Percentiles rank a stretch among this genome's conserved stretches.
Conservation (phyloP, 139 green algal genomes). For the Chlamydomonas sp. region DNA sequence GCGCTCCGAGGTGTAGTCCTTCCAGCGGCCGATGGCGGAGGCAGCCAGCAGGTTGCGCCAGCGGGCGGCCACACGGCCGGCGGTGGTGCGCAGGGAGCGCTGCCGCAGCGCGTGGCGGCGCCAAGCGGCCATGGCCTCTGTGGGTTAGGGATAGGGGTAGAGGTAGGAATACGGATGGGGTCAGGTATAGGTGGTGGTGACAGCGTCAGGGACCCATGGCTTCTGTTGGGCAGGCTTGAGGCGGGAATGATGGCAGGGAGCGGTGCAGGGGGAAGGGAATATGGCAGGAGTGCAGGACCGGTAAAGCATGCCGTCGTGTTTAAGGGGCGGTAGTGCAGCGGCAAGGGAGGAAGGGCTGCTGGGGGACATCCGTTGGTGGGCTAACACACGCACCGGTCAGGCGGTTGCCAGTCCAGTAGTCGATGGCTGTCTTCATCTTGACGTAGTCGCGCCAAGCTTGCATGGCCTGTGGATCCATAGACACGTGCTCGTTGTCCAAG, state of each 20-base stretch:
- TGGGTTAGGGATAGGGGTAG: too few species aligned
- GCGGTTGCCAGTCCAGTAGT: constrained; percentile 43
- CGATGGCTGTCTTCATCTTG: constrained; percentile 23
- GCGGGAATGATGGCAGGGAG: neutral
- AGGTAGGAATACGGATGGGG: too few species aligned
- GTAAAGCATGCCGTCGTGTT: too few species aligned
- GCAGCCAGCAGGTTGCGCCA: constrained; percentile 38
- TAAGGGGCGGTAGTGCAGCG: too few species aligned
- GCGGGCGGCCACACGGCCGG: constrained; percentile 10
- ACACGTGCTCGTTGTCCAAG: too few species aligned
- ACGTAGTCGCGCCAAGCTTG: constrained; percentile 19
- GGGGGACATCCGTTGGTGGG: too few species aligned
- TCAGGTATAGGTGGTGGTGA: too few species aligned
- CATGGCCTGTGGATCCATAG: neutral
- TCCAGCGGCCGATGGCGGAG: constrained; percentile 6
- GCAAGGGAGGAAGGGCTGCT: too few species aligned
- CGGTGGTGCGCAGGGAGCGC: neutral
- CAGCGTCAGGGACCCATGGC: too few species aligned
- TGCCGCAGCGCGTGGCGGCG: neutral
- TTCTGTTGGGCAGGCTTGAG: neutral
- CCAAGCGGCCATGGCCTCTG: constrained; percentile 1
- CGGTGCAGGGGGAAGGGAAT: neutral
- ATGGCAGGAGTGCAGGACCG: too few species aligned
- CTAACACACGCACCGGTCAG: constrained; percentile 10
- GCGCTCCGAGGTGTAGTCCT: neutral